Percentiles rank a stretch among this genome's conserved stretches.
These are phyloP conservation scores for Aspergillus thermomutatus DNA, from an alignment of 2,329 filamentous ascomycete genomes.

Conservation along the genomic window DNA sequence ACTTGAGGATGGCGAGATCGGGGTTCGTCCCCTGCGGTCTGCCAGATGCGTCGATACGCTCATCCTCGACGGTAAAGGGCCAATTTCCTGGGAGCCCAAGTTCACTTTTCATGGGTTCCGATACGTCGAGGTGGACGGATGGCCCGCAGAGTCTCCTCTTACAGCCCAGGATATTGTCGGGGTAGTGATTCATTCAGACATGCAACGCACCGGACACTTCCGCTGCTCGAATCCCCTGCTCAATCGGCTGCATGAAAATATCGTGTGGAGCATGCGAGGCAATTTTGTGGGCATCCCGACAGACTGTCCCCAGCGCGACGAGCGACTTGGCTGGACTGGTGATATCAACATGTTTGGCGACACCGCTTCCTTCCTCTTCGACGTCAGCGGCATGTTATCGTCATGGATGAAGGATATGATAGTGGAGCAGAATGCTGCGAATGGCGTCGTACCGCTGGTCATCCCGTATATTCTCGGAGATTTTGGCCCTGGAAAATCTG, in stretches of 20 bases:
- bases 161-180: slow-evolving; percentile 16
- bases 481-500: background rate
- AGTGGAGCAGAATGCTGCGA: slow-evolving; percentile 27
- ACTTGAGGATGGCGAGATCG: slow-evolving; percentile 47
- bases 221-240: slow-evolving; percentile 48
- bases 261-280: slow-evolving; percentile 55
- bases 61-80: slow-evolving; percentile 28
- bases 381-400: slow-evolving; percentile 49
- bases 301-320: slow-evolving; percentile 56
- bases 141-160: slow-evolving; percentile 26
- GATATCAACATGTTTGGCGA: slow-evolving; percentile 49
- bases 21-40: slow-evolving; percentile 42
- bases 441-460: slow-evolving; percentile 24
- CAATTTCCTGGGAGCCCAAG: slow-evolving; percentile 41
- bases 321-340: slow-evolving; percentile 54
- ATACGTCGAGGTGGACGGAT: slow-evolving; percentile 49
- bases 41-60: slow-evolving; percentile 45
- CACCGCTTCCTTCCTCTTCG: slow-evolving; percentile 47
- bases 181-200: slow-evolving; percentile 50
- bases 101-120: slow-evolving; percentile 56
- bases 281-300: slow-evolving; percentile 59
- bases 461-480: slow-evolving; percentile 18
- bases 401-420: slow-evolving; percentile 50
- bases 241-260: slow-evolving; percentile 54
- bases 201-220: slow-evolving; percentile 49